phyloP scores from a whole-genome alignment of 2,329 filamentous ascomycete genomes.

The Podosphaera fusca region DNA sequence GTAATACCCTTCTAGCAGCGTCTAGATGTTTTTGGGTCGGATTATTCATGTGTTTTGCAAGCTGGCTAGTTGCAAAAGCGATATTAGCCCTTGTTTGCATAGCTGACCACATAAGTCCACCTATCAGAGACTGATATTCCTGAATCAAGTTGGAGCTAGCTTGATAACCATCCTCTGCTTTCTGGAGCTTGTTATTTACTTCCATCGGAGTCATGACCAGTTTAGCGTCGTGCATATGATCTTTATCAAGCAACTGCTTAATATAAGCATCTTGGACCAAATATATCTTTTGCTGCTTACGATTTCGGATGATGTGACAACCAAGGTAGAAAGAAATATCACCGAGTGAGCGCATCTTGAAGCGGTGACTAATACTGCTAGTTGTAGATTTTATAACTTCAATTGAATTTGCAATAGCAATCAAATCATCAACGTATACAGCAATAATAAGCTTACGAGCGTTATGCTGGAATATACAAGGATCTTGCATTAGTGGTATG shows the following conservation, averaged over 20 bases:
- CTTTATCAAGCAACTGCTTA: background rate
- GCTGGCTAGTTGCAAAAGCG: constrained; percentile 1
- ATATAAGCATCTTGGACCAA: constrained; percentile 1
- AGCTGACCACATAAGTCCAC: background rate
- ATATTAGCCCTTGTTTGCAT: constrained; percentile 1
- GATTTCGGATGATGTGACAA: background rate
- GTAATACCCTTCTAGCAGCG: background rate
- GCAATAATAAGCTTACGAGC: background rate
- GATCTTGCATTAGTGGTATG: background rate
- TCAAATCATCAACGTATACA: constrained; percentile 1
- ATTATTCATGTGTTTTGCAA: constrained; percentile 1
- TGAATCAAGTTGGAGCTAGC: background rate
- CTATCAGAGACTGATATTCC: background rate
- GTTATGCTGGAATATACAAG: background rate
- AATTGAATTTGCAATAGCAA: background rate
- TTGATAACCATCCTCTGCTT: background rate
- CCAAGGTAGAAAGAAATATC: background rate
- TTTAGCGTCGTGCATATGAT: background rate
- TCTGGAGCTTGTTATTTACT: background rate
- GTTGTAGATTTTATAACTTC: background rate
- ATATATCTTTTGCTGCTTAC: background rate
- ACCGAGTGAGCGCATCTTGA: background rate
- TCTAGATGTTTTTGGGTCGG: background rate
- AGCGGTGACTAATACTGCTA: background rate
- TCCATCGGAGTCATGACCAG: background rate